phyloP scores from a whole-genome alignment of 768 basidiomycete species.

The Zangia roseola region DNA sequence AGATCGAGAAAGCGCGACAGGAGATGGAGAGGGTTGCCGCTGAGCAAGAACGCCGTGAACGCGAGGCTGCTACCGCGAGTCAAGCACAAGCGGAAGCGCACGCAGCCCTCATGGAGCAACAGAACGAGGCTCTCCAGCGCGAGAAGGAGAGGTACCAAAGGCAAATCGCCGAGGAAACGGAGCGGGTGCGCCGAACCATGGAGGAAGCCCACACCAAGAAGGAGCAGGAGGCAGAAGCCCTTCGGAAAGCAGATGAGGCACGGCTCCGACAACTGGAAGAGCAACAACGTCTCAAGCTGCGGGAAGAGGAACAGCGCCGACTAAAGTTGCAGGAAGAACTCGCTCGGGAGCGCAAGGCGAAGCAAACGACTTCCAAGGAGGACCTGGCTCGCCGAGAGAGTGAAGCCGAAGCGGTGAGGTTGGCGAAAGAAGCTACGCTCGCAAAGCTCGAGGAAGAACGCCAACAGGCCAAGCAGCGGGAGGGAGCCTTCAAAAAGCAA shows the following conservation, averaged over 20 bases:
- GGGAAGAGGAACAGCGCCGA: constrained; percentile 30
- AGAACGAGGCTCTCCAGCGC: constrained; percentile 18
- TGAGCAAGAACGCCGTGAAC: constrained; percentile 27
- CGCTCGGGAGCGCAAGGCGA: constrained; percentile 20
- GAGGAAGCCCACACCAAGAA: constrained; percentile 28
- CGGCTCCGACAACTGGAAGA: constrained; percentile 28
- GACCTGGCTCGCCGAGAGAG: constrained; percentile 19
- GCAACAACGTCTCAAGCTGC: constrained; percentile 26
- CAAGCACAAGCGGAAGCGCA: constrained; percentile 29
- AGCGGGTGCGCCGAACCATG: constrained; percentile 23
- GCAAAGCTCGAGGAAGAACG: constrained; percentile 29
- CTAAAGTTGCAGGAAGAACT: constrained; percentile 27
- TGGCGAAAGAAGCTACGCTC: constrained; percentile 17
- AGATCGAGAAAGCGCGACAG: constrained; percentile 25
- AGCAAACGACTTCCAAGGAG: constrained; percentile 9
- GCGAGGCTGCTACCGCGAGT: constrained; percentile 21
- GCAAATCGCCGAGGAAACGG: constrained; percentile 25
- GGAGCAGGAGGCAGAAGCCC: constrained; percentile 20
- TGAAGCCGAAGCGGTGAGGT: constrained; percentile 21
- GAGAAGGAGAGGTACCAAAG: constrained; percentile 27
- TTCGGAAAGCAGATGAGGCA: constrained; percentile 22
- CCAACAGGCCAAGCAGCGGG: constrained; percentile 20
- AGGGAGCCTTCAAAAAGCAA: constrained; percentile 23
- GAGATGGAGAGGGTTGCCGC: constrained; percentile 25
- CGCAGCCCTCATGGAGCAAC: constrained; percentile 21